A percentile compares a stretch with the other conserved stretches of the same genome.
These are phyloP conservation scores for Kluyveromyces aestuarii DNA, from an alignment of 805 yeast species.

Conservation along the genomic window DNA sequence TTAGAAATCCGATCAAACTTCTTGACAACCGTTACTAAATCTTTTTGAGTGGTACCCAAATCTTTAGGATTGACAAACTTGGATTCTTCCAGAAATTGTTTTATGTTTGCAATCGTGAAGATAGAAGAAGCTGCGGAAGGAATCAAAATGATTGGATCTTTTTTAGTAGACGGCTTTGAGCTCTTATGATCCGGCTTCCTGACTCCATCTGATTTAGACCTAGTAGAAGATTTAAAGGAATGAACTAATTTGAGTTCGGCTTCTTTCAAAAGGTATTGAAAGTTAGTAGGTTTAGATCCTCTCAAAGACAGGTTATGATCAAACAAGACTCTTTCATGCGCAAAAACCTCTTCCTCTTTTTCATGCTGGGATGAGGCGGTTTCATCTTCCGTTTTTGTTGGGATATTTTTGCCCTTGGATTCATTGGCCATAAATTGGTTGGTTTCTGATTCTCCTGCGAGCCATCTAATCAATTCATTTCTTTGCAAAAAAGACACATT, in stretches of 20 bases:
- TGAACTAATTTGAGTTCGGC: constrained; percentile 50
- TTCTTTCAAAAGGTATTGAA: constrained; percentile 59
- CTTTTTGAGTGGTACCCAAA: constrained; percentile 24
- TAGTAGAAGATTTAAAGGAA: constrained; percentile 35
- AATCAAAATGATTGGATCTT: constrained; percentile 63
- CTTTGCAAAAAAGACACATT: constrained; percentile 79
- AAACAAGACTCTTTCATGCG: constrained; percentile 40
- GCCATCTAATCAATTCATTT: constrained; percentile 75
- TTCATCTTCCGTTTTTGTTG: constrained; percentile 2
- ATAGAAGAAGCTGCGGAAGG: constrained; percentile 77
- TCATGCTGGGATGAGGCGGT: constrained; percentile 3
- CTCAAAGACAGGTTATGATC: constrained; percentile 55
- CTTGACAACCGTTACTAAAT: constrained; percentile 24
- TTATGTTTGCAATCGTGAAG: constrained; percentile 54
- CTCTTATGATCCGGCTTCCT: constrained; percentile 14
- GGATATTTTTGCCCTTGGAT: neutral
- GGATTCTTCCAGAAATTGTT: constrained; percentile 67
- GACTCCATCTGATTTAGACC: constrained; percentile 16
- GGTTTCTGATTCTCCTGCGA: constrained; percentile 55
- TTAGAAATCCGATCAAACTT: constrained; percentile 24
- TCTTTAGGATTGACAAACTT: constrained; percentile 45
- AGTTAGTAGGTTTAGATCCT: constrained; percentile 59
- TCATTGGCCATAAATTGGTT: constrained; percentile 42
- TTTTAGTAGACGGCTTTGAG: constrained; percentile 16
- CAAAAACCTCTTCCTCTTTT: constrained; percentile 7